Conservation (phyloP, 768 basidiomycete species). For the Lentinula guzmanii region DNA sequence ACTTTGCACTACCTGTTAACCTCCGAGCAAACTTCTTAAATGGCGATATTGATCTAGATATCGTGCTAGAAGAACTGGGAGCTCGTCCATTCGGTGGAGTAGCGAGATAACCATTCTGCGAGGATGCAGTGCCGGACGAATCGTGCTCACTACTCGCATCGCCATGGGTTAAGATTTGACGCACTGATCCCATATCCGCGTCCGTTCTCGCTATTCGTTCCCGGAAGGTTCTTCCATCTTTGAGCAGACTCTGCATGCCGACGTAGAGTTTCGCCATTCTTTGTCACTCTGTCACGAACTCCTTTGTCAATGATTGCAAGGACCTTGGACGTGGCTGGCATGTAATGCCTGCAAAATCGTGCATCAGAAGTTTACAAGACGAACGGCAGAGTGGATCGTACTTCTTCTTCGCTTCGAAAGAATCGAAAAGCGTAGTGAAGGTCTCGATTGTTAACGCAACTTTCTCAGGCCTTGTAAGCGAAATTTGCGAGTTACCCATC, state of each 20-base stretch:
- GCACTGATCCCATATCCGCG: slow-evolving; percentile 70
- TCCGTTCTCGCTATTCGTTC: slow-evolving; percentile 81
- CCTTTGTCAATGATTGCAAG: slow-evolving; percentile 93
- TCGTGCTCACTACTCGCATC: slow-evolving; percentile 60
- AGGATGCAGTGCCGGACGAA: slow-evolving; percentile 57
- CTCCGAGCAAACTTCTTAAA: slow-evolving; percentile 73
- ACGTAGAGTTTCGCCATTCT: slow-evolving; percentile 92
- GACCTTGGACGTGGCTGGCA: slow-evolving; percentile 90
- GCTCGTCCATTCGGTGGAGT: slow-evolving; percentile 53
- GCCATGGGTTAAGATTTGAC: slow-evolving; percentile 49
- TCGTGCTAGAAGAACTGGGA: slow-evolving; percentile 43
- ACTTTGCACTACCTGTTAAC: slow-evolving; percentile 42
- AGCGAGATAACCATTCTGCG: slow-evolving; percentile 55
- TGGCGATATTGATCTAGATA: slow-evolving; percentile 77
- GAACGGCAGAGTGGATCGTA: slow-evolving; percentile 26
- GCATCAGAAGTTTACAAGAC: slow-evolving; percentile 10
- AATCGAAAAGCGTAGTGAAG: slow-evolving; percentile 62
- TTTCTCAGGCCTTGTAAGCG: slow-evolving; percentile 47
- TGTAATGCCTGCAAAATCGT: slow-evolving; percentile 66
- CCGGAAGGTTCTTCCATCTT: slow-evolving; percentile 73
- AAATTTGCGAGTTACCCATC: slow-evolving; percentile 30
- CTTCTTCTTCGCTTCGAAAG: slow-evolving; percentile 88
- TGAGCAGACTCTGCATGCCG: slow-evolving; percentile 85
- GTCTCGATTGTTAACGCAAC: slow-evolving; percentile 50
- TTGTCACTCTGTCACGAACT: slow-evolving; percentile 87